Conservation (phyloP, 345 rosid species). For the Populus alba region DNA sequence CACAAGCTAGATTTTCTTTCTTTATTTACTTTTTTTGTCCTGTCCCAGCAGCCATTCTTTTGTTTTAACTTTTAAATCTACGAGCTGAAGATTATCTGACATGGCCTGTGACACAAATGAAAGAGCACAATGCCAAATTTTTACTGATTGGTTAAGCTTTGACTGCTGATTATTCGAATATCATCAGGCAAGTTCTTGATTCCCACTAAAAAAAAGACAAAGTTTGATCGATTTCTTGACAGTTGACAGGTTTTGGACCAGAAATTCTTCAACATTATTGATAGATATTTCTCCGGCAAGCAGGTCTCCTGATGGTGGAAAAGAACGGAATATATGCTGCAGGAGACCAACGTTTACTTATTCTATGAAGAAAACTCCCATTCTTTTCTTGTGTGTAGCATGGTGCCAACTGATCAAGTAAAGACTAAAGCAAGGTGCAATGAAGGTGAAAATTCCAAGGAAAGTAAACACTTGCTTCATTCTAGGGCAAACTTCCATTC, state of each 20-base stretch:
- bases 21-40: background rate
- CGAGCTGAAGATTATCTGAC: background rate
- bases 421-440: background rate
- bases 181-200: background rate
- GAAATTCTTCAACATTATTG: background rate
- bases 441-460: background rate
- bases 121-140: background rate
- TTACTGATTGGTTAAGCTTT: background rate
- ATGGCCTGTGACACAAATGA: background rate
- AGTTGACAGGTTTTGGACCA: background rate
- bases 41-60: background rate
- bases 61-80: background rate
- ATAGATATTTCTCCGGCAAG: background rate
- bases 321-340: background rate
- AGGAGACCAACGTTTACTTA: background rate
- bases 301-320: constrained; percentile 4
- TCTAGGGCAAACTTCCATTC: constrained; percentile 14
- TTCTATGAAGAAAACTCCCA: background rate
- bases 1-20: background rate
- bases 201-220: background rate
- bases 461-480: constrained; percentile 13
- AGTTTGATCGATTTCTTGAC: background rate
- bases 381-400: constrained; percentile 2
- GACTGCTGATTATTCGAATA: background rate
- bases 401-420: no score